Conservation (phyloP, 257 asterid genomes). For the Nicotiana undulata region DNA sequence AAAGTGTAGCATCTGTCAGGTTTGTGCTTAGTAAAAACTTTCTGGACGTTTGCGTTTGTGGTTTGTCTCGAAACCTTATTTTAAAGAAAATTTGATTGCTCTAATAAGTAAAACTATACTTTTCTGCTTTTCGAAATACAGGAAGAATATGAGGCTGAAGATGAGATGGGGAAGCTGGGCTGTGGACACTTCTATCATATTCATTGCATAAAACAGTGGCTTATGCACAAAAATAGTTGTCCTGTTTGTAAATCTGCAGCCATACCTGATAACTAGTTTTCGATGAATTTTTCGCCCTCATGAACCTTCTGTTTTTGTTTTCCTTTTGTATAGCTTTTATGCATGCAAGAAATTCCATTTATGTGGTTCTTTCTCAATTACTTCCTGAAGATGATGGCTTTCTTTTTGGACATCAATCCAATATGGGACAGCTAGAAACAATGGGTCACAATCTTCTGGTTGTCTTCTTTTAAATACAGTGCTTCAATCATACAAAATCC, state of each 20-base stretch:
- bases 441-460: not conserved
- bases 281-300: not conserved
- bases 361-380: not conserved
- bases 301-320: not conserved
- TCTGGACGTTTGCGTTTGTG: not conserved
- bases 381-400: not conserved
- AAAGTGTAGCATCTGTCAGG: conserved; percentile 91
- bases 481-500: not conserved
- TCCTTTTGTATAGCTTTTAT: conserved; percentile 30
- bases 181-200: conserved; percentile 75
- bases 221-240: conserved; percentile 57
- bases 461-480: not conserved
- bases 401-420: not conserved
- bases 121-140: conserved; percentile 8
- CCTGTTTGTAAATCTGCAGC: conserved; percentile 73
- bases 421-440: not conserved
- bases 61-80: not conserved
- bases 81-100: not conserved
- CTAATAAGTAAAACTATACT: not conserved
- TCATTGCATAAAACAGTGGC: conserved; percentile 80
- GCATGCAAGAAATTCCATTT: conserved; percentile 26
- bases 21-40: conserved; percentile 8
- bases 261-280: conserved; percentile 6
- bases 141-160: conserved; percentile 71
- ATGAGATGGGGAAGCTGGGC: conserved; percentile 62